Evolutionary conservation across 2,329 filamentous ascomycete genomes (phyloP).

Genomic region (Cyclaneusma minus): DNA sequence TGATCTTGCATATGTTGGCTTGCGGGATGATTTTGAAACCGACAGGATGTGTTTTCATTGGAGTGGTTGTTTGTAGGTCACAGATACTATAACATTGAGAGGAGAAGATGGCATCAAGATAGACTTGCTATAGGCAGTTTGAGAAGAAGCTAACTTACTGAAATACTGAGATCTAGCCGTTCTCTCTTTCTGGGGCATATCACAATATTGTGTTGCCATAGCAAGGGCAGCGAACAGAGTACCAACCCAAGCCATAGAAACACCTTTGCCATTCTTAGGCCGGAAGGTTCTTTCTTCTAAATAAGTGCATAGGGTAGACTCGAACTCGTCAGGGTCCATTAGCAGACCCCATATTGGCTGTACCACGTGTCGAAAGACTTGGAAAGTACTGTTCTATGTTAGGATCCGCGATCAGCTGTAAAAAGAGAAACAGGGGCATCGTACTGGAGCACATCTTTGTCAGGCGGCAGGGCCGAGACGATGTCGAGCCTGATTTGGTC

Average conservation of each 20-base stretch:
- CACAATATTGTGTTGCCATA: conserved; percentile 50
- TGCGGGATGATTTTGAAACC: no score
- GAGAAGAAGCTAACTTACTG: no score
- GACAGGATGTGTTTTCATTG: no score
- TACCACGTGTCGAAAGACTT: conserved; percentile 50
- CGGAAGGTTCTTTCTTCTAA: conserved; percentile 38
- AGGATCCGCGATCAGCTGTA: neutral
- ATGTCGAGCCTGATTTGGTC: conserved; percentile 45
- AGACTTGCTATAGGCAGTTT: no score
- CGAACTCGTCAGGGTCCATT: conserved; percentile 49
- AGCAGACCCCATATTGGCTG: conserved; percentile 56
- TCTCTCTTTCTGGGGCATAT: conserved; percentile 35
- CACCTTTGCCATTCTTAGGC: conserved; percentile 11
- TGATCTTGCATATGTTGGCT: no score
- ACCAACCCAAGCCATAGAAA: conserved; percentile 50
- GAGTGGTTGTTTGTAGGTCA: no score
- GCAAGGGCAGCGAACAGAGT: conserved; percentile 50
- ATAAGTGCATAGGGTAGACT: conserved; percentile 48
- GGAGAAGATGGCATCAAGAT: no score
- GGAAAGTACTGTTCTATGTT: conserved; percentile 33
- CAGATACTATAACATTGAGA: no score
- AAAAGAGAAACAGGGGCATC: conserved; percentile 12
- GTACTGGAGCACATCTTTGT: conserved; percentile 51
- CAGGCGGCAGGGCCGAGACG: conserved; percentile 43
- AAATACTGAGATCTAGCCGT: conserved; percentile 22